Base-by-base conservation (phyloP, 106 monocot species). In the Phalaenopsis equestris region DNA sequence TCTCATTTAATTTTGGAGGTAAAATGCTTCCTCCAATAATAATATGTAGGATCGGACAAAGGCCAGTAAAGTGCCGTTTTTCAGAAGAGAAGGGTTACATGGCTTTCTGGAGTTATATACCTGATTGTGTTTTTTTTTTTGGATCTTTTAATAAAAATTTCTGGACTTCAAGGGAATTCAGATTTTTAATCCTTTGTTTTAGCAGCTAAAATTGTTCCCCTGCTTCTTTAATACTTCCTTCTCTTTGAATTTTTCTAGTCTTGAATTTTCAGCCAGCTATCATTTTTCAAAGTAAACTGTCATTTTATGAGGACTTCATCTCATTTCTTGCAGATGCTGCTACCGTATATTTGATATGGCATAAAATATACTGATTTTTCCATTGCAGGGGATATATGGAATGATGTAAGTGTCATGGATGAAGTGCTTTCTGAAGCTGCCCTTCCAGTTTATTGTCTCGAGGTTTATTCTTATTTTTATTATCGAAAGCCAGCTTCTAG, bases 351-450 rank as follows among this genome's bases (percentile, higher is more conserved):
- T 36, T 74, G 6, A 45, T 19, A 3, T 19, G 12, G 17, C 73
- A 74, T 19, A 74, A 7, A 6, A 16, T 74, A 4, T 30, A 74
- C 43, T 42, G 30, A 74, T 74, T 45, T 42, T 74, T 74, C 19
- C 48, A 46, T 72, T 84, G 73, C 84, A 91, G 93, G 91, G 76
- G 47, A 77, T 73, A 82, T 90, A 30, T 94, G 90, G 90, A 81
- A 85, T 80, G 94, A 94, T 84, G 83, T 90, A 41, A 84, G 73
- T 45, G 24, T 94, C 41, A 87, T 97, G 85, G 92, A 94, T 88
- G 90, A 97, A 85, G 96, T 97, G 55, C 84, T 97, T 78, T 85
- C 88, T 47, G 96, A 94, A 73, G 96, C 96, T 77, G 94, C 94
- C 80, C 94, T 97, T 55, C 96, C 94, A 42, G 90, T 81, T 85